phyloP scores from a whole-genome alignment of 768 basidiomycete genomes.

The Hemileccinum rubropunctum region DNA sequence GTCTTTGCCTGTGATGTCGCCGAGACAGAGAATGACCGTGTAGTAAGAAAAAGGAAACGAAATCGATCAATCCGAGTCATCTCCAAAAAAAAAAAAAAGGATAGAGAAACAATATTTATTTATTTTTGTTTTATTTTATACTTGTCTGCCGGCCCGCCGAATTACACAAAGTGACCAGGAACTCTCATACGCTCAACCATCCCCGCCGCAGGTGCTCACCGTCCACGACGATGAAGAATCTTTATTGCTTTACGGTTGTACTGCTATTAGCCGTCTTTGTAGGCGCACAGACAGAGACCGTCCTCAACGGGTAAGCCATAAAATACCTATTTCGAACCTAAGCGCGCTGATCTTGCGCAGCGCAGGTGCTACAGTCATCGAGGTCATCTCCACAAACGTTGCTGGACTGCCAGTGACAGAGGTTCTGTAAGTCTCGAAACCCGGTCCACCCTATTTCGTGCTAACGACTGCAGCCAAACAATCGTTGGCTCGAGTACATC shows the following conservation, averaged over 20 bases:
- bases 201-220: neutral
- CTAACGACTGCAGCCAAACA: slow-evolving; percentile 13
- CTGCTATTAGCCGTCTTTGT: slow-evolving; percentile 18
- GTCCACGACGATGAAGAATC: slow-evolving; percentile 15
- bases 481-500: slow-evolving; percentile 10
- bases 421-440: slow-evolving; percentile 37
- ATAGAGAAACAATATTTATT: neutral
- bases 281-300: slow-evolving; percentile 48
- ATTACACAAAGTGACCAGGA: neutral
- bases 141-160: slow-evolving; percentile 24
- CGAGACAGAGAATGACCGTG: slow-evolving; percentile 38
- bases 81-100: slow-evolving; percentile 7
- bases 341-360: slow-evolving; percentile 28
- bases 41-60: slow-evolving; percentile 11
- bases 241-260: slow-evolving; percentile 11
- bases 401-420: slow-evolving; percentile 40
- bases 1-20: slow-evolving; percentile 39
- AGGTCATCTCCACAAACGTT: slow-evolving; percentile 42
- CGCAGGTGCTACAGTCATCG: slow-evolving; percentile 51
- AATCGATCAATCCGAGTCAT: slow-evolving; percentile 38
- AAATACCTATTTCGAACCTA: neutral
- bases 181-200: neutral
- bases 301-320: slow-evolving; percentile 44
- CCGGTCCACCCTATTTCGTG: neutral
- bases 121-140: neutral